Evolutionary conservation across 164 flowering plant species (phyloP).

Genomic region (Platanus orientalis): DNA sequence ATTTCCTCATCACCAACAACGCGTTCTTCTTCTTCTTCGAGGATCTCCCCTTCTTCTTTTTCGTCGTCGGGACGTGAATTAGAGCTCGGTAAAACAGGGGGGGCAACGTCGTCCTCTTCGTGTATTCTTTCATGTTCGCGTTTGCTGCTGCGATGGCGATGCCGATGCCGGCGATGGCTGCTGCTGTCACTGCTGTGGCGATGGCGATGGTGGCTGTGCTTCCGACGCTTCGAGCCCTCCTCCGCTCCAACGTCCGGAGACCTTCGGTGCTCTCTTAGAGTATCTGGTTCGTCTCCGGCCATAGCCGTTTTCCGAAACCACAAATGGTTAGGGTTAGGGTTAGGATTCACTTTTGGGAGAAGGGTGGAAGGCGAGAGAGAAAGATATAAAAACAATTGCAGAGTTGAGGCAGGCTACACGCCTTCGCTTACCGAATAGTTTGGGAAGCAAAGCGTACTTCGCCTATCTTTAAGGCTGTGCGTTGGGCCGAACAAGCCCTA

Average conservation of each 20-base stretch:
- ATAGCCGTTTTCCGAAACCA: too few species aligned
- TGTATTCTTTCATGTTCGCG: slow-evolving; percentile 22
- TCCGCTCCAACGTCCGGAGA: slow-evolving; percentile 46
- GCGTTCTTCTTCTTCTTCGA: slow-evolving; percentile 51
- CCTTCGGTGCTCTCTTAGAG: slow-evolving; percentile 48
- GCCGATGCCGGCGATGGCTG: too few species aligned
- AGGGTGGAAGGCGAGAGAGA: too few species aligned
- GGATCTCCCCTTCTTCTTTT: slow-evolving; percentile 95
- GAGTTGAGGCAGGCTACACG: too few species aligned
- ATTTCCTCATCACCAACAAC: slow-evolving; percentile 10
- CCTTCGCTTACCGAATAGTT: too few species aligned
- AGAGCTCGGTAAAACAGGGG: slow-evolving; percentile 3
- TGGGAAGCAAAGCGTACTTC: too few species aligned
- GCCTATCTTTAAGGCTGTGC: too few species aligned
- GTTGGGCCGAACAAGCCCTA: too few species aligned
- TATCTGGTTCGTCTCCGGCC: slow-evolving; percentile 49
- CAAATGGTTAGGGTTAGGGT: too few species aligned
- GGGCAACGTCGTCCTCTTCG: slow-evolving; percentile 17
- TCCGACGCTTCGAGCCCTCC: slow-evolving; percentile 68
- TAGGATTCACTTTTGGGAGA: too few species aligned
- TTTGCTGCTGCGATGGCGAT: slow-evolving; percentile 50
- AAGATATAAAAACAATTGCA: too few species aligned
- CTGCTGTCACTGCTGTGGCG: too few species aligned
- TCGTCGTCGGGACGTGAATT: slow-evolving; percentile 43
- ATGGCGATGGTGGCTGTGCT: slow-evolving; percentile 57